Conservation (phyloP, 164 flowering plant genomes). For the Magnolia officinalis region DNA sequence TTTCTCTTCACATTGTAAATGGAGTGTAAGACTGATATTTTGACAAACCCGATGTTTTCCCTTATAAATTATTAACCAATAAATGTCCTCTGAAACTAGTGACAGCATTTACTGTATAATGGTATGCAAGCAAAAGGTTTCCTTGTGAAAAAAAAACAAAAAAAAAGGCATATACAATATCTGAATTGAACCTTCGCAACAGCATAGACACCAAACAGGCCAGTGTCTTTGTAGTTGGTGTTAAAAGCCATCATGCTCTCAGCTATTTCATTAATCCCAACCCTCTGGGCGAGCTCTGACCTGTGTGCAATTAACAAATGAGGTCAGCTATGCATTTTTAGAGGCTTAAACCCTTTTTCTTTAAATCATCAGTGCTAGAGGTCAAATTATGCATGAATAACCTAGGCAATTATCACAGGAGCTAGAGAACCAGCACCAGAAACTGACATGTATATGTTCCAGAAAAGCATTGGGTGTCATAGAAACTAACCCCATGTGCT, state of each 20-base stretch:
- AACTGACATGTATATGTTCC: not conserved
- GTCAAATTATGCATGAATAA: not conserved
- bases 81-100: too few relatives aligned
- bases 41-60: too few relatives aligned
- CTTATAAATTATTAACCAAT: too few relatives aligned
- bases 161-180: not conserved
- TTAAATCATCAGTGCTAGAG: too few relatives aligned
- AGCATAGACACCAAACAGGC: constrained; percentile 89
- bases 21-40: too few relatives aligned
- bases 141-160: too few relatives aligned
- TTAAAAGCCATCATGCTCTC: constrained; percentile 72
- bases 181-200: constrained; percentile 68
- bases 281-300: constrained; percentile 83
- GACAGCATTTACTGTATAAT: too few relatives aligned
- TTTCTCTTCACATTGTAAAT: too few relatives aligned
- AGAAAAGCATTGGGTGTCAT: not conserved
- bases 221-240: constrained; percentile 66
- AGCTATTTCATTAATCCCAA: constrained; percentile 81
- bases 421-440: not conserved
- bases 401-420: not conserved
- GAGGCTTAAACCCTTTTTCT: not conserved
- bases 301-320: constrained; percentile 34
- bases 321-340: not conserved
- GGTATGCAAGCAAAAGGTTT: too few relatives aligned
- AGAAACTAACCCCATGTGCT: constrained; percentile 79